Conservation (phyloP, 2,329 filamentous ascomycete genomes). For the Colletotrichum liaoningense region DNA sequence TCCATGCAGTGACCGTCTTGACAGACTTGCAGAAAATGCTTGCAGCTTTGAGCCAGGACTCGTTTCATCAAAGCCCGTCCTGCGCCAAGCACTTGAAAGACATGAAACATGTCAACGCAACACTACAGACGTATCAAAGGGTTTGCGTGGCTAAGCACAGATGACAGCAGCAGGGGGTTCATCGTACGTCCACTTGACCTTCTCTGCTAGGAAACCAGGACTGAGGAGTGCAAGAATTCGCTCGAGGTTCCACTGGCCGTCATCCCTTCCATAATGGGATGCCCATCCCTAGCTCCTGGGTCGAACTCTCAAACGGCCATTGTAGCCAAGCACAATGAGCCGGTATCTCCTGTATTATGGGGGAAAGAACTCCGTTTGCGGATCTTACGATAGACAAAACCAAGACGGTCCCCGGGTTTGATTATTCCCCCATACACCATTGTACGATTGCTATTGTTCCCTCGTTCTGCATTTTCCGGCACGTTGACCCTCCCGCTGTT, state of each 20-base stretch:
- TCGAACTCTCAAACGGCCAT: neutral
- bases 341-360: neutral
- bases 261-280: neutral
- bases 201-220: neutral
- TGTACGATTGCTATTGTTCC: neutral
- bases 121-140: conserved; percentile 30
- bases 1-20: neutral
- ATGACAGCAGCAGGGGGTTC: neutral
- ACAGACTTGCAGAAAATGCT: neutral
- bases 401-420: neutral
- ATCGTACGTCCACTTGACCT: neutral
- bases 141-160: neutral
- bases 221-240: neutral
- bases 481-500: neutral
- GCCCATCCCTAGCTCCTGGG: neutral
- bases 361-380: neutral
- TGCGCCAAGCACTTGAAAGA: neutral
- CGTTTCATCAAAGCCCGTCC: conserved; percentile 9
- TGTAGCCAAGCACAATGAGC: neutral
- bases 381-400: conserved; percentile 1
- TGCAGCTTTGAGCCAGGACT: neutral
- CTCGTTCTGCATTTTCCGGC: neutral
- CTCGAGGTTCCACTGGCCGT: neutral
- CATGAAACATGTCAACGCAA: conserved; percentile 26
- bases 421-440: neutral